These are phyloP conservation scores for Medicago truncatula DNA, from an alignment of 306 rosid species.

Conservation along the genomic window DNA sequence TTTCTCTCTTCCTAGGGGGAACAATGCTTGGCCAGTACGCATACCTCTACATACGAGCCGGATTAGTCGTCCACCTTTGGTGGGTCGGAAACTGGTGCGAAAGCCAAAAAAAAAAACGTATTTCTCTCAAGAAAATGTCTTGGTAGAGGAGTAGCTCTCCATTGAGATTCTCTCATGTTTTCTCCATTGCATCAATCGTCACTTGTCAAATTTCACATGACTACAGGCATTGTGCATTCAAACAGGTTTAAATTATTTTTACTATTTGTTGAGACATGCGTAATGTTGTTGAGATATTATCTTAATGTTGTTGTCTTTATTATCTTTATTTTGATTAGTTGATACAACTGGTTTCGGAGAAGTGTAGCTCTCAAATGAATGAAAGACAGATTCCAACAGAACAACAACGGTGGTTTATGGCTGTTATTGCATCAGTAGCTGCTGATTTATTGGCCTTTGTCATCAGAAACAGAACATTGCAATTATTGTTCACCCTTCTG, in stretches of 20 bases:
- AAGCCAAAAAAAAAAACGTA: too few species aligned
- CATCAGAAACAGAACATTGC: conserved; percentile 55
- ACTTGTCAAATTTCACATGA: neutral
- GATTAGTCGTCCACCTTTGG: too few species aligned
- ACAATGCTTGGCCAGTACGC: too few species aligned
- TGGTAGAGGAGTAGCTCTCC: neutral
- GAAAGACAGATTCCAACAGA: conserved; percentile 19
- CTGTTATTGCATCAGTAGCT: neutral
- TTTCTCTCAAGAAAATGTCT: neutral
- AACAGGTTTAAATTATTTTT: neutral
- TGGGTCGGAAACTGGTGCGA: too few species aligned
- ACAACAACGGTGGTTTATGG: neutral
- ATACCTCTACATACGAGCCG: too few species aligned
- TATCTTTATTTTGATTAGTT: neutral
- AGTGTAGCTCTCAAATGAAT: neutral
- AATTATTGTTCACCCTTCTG: conserved; percentile 41
- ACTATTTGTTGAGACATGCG: neutral
- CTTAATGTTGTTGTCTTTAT: too few species aligned
- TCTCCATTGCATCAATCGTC: too few species aligned
- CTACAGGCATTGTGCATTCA: neutral
- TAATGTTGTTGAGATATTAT: neutral
- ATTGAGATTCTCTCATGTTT: neutral
- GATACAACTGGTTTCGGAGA: conserved; percentile 1
- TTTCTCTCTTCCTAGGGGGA: too few species aligned
- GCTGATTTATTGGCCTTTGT: conserved; percentile 29